Evolutionary conservation across 352 stramenopile species (phyloP).

Genomic region (Discostella stelligera): DNA sequence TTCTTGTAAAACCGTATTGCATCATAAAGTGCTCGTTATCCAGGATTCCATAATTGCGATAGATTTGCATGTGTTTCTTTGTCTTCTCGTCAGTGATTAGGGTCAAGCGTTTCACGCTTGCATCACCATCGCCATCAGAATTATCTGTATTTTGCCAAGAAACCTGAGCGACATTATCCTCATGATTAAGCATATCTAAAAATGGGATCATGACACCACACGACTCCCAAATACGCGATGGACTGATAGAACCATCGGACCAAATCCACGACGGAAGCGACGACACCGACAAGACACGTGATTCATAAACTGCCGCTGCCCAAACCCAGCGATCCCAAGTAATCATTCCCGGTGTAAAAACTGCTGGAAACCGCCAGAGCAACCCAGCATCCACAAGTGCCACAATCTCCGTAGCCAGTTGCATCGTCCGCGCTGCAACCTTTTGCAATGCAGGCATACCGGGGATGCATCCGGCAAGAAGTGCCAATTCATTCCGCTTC

Average conservation of each 20-base stretch:
- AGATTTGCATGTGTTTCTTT: conserved; percentile 66
- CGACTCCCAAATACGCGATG: conserved; percentile 65
- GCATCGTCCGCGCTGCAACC: conserved; percentile 65
- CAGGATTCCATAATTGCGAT: conserved; percentile 64
- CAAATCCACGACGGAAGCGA: conserved; percentile 32
- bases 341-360: conserved; percentile 70
- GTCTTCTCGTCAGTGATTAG: conserved; percentile 32
- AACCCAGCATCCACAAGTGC: conserved; percentile 73
- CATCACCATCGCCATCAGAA: conserved; percentile 18
- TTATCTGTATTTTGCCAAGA: conserved; percentile 48
- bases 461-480: conserved; percentile 72
- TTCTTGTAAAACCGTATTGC: conserved; percentile 75
- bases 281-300: conserved; percentile 52
- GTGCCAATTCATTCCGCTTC: conserved; percentile 78
- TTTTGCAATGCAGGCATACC: conserved; percentile 72
- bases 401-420: conserved; percentile 68
- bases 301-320: conserved; percentile 70
- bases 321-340: conserved; percentile 83
- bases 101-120: conserved; percentile 6
- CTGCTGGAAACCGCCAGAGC: conserved; percentile 56
- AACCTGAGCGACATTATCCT: conserved; percentile 62
- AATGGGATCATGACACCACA: conserved; percentile 79
- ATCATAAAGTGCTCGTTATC: conserved; percentile 75
- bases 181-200: conserved; percentile 82
- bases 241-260: conserved; percentile 15